A percentile compares a stretch with the other conserved stretches of the same genome.
phyloP scores from a whole-genome alignment of 2,329 filamentous ascomycete species.

The Bipolaris bicolor region DNA sequence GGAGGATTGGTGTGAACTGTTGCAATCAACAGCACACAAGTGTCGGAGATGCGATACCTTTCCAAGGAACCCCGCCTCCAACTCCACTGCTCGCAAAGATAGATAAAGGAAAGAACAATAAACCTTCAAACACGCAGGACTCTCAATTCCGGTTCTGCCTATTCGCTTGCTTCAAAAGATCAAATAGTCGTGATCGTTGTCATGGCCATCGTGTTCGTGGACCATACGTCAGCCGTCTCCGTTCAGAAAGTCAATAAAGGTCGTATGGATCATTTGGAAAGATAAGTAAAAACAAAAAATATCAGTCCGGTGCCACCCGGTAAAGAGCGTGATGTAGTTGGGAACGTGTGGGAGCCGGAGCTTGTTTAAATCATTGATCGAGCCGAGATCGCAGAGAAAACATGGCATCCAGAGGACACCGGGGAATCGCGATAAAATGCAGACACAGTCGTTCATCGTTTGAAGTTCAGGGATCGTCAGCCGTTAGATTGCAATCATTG shows the following conservation, averaged over 20 bases:
- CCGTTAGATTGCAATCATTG: slow-evolving; percentile 41
- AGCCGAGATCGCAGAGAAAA: slow-evolving; percentile 32
- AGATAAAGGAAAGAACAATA: slow-evolving; percentile 12
- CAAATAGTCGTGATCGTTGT: slow-evolving; percentile 24
- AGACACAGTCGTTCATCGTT: slow-evolving; percentile 42
- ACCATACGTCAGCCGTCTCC: slow-evolving; percentile 37
- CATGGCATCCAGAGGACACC: slow-evolving; percentile 44
- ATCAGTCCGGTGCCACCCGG: slow-evolving; percentile 24
- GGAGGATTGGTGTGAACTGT: slow-evolving; percentile 1
- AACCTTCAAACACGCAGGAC: slow-evolving; percentile 16
- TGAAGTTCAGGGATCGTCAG: slow-evolving; percentile 40
- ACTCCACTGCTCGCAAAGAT: background rate
- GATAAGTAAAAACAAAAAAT: slow-evolving; percentile 11
- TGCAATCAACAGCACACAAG: slow-evolving; percentile 13
- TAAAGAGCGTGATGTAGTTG: slow-evolving; percentile 42
- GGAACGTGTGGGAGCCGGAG: slow-evolving; percentile 25
- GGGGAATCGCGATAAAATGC: slow-evolving; percentile 47
- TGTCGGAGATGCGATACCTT: slow-evolving; percentile 16
- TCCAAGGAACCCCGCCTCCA: slow-evolving; percentile 9
- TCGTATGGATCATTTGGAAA: slow-evolving; percentile 30
- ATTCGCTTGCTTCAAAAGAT: slow-evolving; percentile 15
- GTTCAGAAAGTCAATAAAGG: slow-evolving; percentile 30
- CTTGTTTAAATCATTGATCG: slow-evolving; percentile 16
- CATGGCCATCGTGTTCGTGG: slow-evolving; percentile 30
- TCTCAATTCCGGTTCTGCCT: slow-evolving; percentile 14